Evolutionary conservation across 1,139 yeast species (phyloP).

Genomic region (Saccharomyces uvarum): DNA sequence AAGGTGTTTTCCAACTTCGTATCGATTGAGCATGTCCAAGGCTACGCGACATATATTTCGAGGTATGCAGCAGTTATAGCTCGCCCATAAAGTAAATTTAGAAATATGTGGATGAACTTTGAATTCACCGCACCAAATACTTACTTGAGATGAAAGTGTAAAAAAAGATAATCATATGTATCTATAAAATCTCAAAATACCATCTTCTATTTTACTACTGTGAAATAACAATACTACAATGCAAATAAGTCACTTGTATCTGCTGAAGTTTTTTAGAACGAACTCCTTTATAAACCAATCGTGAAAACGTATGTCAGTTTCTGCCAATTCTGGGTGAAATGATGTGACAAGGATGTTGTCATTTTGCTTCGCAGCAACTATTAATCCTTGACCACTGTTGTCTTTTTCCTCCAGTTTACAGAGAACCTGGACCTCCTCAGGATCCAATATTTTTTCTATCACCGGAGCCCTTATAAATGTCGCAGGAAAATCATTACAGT

Average conservation of each 20-base stretch:
- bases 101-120: too few species aligned
- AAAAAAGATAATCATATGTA: too few species aligned
- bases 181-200: too few species aligned
- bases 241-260: neutral
- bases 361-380: conserved; percentile 64
- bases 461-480: conserved; percentile 77
- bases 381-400: conserved; percentile 28
- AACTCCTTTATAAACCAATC: conserved; percentile 53
- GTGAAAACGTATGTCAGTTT: conserved; percentile 52
- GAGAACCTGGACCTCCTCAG: conserved; percentile 38
- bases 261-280: neutral
- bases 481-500: conserved; percentile 43
- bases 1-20: too few species aligned
- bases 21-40: too few species aligned
- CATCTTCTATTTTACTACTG: too few species aligned
- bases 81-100: too few species aligned
- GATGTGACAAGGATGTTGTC: conserved; percentile 65
- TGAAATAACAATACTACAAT: too few species aligned
- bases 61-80: too few species aligned
- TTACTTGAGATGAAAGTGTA: too few species aligned
- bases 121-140: too few species aligned
- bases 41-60: too few species aligned
- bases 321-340: conserved; percentile 70
- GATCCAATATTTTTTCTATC: conserved; percentile 39
- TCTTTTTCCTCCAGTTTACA: conserved; percentile 31